Base-by-base conservation (phyloP, 768 basidiomycete genomes). In the Tricholoma saponaceum region DNA sequence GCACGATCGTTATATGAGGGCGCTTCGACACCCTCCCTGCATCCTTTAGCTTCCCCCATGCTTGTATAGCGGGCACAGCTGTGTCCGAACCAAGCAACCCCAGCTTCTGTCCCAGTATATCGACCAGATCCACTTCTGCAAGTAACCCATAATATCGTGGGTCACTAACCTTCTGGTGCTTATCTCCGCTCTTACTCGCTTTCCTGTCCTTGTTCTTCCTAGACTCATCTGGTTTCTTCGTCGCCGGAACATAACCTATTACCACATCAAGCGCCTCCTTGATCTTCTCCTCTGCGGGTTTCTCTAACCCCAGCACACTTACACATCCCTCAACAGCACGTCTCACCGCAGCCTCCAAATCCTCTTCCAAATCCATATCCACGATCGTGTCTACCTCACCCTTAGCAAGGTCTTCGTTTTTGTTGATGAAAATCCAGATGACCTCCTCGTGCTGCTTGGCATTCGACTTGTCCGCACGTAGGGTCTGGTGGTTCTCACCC, bases 1-100 rank as follows among this genome's bases (percentile, higher is more conserved):
- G 97, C 28, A 88, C 87, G 58, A 98, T 74, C 1, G 96, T 98
- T 56, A 97, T 78, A 71, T 98, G 97, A 1, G 95, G 93, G 3
- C 79, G 72, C 39, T 69, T 62, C 14, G 81, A 67, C 13, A 96
- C 70, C 23, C 90, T 77, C 4, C 74, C 66, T 0, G 70, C 70
- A 8, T 51, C 41, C 55, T 78, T 74, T 28, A 95, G 66, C 7
- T 63, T 51, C 0, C 69, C 63, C 80, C 84, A 90, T 58, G 91
- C 78, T 5, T 57, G 46, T 55, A 64, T 72, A 12, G 73, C 73
- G 1, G 61, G 58, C 20, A 65, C 57, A 25, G 70, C 67, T 20
- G 67, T 65, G 8, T 54, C 60, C 33, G 64, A 60, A 23, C 52
- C 47, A 4, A 64, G 69, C 13, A 61, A 58, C 12, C 67, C 64